Percentiles rank a stretch among this genome's conserved stretches.
phyloP scores from a whole-genome alignment of 176 grass and related monocot species.

The Rhynchospora tenuis region DNA sequence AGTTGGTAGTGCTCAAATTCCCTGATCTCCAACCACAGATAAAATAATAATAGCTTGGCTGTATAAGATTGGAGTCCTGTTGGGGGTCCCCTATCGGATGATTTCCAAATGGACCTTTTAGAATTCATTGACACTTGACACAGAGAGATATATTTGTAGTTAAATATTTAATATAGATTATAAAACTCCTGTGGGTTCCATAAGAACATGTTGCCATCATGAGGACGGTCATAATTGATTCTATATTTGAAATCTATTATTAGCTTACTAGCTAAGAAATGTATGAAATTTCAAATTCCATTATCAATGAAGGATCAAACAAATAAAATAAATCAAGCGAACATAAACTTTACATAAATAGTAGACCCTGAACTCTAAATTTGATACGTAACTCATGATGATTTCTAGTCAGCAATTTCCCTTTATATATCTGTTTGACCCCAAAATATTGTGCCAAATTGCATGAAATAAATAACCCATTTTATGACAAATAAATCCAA shows the following conservation, averaged over 20 bases:
- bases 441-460: no score
- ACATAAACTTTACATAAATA: no score
- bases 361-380: no score
- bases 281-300: background rate
- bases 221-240: background rate
- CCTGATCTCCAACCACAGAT: background rate
- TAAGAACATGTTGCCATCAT: constrained; percentile 10
- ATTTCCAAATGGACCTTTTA: constrained; percentile 13
- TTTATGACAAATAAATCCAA: no score
- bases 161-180: no score
- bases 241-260: background rate
- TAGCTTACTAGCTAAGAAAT: background rate
- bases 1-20: no score
- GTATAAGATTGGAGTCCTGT: background rate
- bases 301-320: background rate
- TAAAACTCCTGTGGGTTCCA: background rate
- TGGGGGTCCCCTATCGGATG: background rate
- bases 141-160: background rate
- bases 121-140: constrained; percentile 12
- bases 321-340: no score
- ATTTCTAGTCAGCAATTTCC: no score
- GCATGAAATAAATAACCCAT: no score
- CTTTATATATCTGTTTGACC: no score
- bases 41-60: background rate
- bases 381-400: no score